phyloP scores from a whole-genome alignment of 108 stramenopile genomes.

The Parmales sp. region DNA sequence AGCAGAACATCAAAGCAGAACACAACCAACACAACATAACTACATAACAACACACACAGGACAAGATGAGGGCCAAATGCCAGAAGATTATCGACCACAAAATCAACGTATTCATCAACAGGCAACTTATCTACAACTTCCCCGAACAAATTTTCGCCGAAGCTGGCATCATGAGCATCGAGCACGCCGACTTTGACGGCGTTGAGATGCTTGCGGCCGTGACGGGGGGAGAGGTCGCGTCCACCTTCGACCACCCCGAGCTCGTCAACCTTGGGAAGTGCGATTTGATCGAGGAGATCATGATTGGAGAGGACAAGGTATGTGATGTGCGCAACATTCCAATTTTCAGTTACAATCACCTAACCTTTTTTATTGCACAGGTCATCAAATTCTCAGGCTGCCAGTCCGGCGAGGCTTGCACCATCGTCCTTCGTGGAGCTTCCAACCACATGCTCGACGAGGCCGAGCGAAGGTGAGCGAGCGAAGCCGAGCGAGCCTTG shows the following conservation, averaged over 20 bases:
- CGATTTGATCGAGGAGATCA: slow-evolving; percentile 48
- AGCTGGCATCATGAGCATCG: slow-evolving; percentile 91
- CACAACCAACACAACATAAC: slow-evolving; percentile 72
- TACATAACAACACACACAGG: slow-evolving; percentile 13
- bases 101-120: slow-evolving; percentile 97
- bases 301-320: slow-evolving; percentile 94
- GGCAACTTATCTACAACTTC: slow-evolving; percentile 99
- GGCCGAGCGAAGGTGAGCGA: slow-evolving; percentile 68
- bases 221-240: slow-evolving; percentile 89
- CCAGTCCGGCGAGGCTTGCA: slow-evolving; percentile 89
- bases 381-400: slow-evolving; percentile 87
- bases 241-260: slow-evolving; percentile 97
- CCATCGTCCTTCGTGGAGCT: slow-evolving; percentile 92
- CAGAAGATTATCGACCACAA: slow-evolving; percentile 93
- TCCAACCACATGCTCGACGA: slow-evolving; percentile 91
- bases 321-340: neutral
- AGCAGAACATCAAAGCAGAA: neutral
- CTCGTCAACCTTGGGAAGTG: slow-evolving; percentile 69
- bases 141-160: slow-evolving; percentile 95
- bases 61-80: slow-evolving; percentile 95
- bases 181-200: slow-evolving; percentile 99
- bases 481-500: too few relatives aligned
- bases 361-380: too few relatives aligned
- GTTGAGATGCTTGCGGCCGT: slow-evolving; percentile 94
- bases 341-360: too few relatives aligned